A percentile compares a stretch with the other conserved stretches of the same genome.
These are phyloP conservation scores for Saitozyma sp. DNA, from an alignment of 768 basidiomycete species.

Conservation along the genomic window DNA sequence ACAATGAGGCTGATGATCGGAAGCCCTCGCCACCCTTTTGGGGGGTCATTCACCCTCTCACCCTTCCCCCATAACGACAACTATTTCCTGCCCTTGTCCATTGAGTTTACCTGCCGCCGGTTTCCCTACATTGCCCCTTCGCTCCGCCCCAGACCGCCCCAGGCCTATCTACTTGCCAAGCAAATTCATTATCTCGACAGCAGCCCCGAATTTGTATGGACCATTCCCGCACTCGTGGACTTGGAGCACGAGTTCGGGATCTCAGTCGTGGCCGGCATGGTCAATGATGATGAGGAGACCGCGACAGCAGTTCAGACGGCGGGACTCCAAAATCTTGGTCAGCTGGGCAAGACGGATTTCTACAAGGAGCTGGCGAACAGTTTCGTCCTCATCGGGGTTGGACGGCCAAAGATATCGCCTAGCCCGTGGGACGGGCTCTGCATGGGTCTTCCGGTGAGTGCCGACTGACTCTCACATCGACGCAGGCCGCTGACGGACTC, in stretches of 20 bases:
- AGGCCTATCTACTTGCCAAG: conserved; percentile 40
- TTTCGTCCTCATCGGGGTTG: conserved; percentile 37
- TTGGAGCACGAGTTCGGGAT: conserved; percentile 21
- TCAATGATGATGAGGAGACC: conserved; percentile 32
- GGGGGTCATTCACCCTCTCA: conserved; percentile 38
- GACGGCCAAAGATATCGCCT: conserved; percentile 37
- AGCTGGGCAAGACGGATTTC: conserved; percentile 32
- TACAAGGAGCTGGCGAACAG: conserved; percentile 28
- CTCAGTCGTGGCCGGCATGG: conserved; percentile 22
- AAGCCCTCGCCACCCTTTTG: conserved; percentile 38
- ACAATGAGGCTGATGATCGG: not conserved
- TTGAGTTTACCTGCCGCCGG: conserved; percentile 41
- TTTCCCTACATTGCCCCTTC: conserved; percentile 16
- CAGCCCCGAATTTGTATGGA: conserved; percentile 29
- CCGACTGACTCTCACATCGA: not conserved
- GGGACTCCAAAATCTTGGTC: conserved; percentile 32
- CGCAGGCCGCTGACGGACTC: conserved; percentile 4
- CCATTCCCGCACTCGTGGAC: conserved; percentile 16
- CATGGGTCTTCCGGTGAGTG: conserved; percentile 43
- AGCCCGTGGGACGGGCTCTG: conserved; percentile 46
- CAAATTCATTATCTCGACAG: conserved; percentile 28
- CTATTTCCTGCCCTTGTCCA: conserved; percentile 38
- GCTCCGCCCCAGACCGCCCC: conserved; percentile 17
- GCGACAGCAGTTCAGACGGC: conserved; percentile 15
- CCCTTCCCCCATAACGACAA: conserved; percentile 34